These are phyloP conservation scores for Aegilops bicornis DNA, from an alignment of 176 grass and related monocot genomes.

Conservation along the genomic window DNA sequence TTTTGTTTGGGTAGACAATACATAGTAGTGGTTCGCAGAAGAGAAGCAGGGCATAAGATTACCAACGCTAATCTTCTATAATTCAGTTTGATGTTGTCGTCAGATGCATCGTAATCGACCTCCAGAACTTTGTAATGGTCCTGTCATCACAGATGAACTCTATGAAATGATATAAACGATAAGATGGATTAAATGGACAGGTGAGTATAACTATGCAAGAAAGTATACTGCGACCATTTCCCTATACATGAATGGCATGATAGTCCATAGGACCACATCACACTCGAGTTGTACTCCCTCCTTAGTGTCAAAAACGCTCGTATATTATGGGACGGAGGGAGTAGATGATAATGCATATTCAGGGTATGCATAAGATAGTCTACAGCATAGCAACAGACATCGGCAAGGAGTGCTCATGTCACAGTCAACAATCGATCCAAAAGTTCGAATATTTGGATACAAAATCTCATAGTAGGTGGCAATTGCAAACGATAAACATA, in stretches of 20 bases:
- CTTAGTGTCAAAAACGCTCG: too few species aligned
- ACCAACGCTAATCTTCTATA: slow-evolving; percentile 75
- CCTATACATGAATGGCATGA: not conserved
- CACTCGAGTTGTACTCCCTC: not conserved
- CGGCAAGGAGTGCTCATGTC: not conserved
- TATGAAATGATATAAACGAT: slow-evolving; percentile 8
- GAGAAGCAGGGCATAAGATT: not conserved
- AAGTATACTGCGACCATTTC: not conserved
- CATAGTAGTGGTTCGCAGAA: not conserved
- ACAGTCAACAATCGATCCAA: not conserved
- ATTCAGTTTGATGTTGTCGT: slow-evolving; percentile 74
- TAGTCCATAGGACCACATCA: not conserved
- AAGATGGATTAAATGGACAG: not conserved
- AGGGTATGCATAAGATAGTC: not conserved
- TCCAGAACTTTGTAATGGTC: slow-evolving; percentile 82
- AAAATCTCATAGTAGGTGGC: not conserved
- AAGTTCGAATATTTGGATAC: not conserved
- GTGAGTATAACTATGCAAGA: not conserved
- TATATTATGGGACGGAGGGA: too few species aligned
- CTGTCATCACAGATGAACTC: slow-evolving; percentile 34
- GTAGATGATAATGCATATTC: not conserved
- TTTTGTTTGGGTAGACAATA: not conserved
- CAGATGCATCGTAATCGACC: slow-evolving; percentile 72
- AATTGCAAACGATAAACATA: not conserved
- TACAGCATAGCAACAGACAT: not conserved